Conservation (phyloP, 768 basidiomycete genomes). For the Podaxis pistillaris region DNA sequence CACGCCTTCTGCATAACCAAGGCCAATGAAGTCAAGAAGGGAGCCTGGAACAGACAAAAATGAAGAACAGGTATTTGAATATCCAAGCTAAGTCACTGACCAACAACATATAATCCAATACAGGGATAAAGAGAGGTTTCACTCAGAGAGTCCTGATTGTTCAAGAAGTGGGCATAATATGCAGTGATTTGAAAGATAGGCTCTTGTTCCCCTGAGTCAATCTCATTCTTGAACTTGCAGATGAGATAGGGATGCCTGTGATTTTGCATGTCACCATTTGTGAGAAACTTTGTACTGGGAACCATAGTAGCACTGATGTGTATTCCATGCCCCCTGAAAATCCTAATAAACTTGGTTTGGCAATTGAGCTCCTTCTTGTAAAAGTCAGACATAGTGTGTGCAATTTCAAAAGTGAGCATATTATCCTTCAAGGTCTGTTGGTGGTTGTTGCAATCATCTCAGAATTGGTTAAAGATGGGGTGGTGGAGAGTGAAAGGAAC, state of each 20-base stretch:
- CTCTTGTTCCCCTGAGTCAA: not conserved
- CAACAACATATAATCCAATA: slow-evolving; percentile 20
- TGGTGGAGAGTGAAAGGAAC: slow-evolving; percentile 22
- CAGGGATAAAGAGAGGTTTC: slow-evolving; percentile 14
- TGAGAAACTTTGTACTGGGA: not conserved
- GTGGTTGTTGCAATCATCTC: slow-evolving; percentile 16
- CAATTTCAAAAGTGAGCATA: slow-evolving; percentile 14
- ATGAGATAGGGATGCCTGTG: not conserved
- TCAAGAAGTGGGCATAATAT: slow-evolving; percentile 3
- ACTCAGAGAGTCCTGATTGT: too few species aligned
- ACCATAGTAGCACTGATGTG: not conserved
- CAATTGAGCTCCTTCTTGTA: slow-evolving; percentile 16
- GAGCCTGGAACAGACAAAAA: too few species aligned
- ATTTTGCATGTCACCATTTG: slow-evolving; percentile 11
- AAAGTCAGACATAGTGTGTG: slow-evolving; percentile 17
- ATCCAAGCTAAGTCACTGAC: slow-evolving; percentile 18
- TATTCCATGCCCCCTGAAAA: slow-evolving; percentile 8
- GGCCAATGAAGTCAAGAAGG: too few species aligned
- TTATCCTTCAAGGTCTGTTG: slow-evolving; percentile 9
- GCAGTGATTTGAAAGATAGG: slow-evolving; percentile 13
- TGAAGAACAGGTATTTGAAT: too few species aligned
- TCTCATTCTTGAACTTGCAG: slow-evolving; percentile 17
- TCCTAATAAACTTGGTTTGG: slow-evolving; percentile 5
- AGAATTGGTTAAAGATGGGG: slow-evolving; percentile 21
- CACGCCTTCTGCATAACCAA: too few species aligned